Percentiles rank a stretch among this genome's conserved stretches.
Conservation (phyloP, 2,329 filamentous ascomycete genomes). For the Diaporthe eres region DNA sequence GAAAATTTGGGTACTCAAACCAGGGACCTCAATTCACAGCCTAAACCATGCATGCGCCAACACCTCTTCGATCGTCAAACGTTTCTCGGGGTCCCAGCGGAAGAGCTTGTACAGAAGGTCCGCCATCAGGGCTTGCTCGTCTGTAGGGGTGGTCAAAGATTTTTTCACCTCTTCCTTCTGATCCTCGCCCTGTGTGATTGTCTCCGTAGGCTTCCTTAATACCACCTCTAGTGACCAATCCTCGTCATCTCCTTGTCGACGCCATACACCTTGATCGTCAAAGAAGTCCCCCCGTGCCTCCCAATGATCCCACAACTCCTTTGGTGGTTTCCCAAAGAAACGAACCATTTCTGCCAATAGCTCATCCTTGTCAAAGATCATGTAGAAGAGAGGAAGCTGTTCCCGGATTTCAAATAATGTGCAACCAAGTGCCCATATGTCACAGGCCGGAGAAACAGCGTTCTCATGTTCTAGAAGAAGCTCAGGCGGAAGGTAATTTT, state of each 20-base stretch:
- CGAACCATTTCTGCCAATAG: background rate
- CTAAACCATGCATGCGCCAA: background rate
- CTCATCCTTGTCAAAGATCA: background rate
- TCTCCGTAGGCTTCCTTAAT: background rate
- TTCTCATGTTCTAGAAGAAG: background rate
- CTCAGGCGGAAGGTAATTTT: slow-evolving; percentile 6
- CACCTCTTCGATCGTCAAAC: background rate
- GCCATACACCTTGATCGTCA: background rate
- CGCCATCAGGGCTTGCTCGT: background rate
- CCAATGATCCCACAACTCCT: background rate
- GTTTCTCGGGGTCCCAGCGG: background rate
- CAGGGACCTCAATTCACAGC: background rate
- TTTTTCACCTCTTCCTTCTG: background rate
- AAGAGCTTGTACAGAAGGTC: background rate
- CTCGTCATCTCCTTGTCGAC: background rate
- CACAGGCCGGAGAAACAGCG: background rate
- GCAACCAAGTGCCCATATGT: background rate
- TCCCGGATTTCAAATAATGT: background rate
- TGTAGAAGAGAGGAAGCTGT: slow-evolving; percentile 11
- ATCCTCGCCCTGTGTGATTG: background rate
- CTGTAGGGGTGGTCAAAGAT: background rate
- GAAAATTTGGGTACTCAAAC: no score
- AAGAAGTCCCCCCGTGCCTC: background rate
- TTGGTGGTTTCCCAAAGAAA: background rate
- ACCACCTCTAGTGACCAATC: slow-evolving; percentile 7